Conservation (phyloP, 129 eudicot genomes). For the Escallonia rubra region DNA sequence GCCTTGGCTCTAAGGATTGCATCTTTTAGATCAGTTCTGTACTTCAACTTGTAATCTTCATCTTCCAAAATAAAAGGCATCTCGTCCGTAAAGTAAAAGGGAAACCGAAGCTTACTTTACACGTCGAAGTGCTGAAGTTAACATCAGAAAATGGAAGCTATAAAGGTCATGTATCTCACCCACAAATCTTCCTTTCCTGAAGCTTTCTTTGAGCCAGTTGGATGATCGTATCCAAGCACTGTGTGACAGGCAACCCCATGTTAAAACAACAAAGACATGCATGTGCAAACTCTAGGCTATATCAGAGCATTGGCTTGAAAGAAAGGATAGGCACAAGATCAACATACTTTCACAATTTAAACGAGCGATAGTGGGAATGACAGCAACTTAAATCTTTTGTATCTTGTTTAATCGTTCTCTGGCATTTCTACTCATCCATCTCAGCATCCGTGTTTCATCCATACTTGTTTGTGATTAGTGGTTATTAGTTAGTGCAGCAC, state of each 20-base stretch:
- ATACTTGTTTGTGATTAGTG: too few relatives aligned
- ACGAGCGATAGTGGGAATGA: too few relatives aligned
- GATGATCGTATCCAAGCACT: slow-evolving; percentile 90
- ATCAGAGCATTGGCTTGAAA: background rate
- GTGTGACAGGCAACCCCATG: slow-evolving; percentile 12
- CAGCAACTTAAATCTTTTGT: too few relatives aligned
- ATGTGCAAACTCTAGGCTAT: background rate
- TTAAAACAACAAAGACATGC: background rate
- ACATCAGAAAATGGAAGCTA: background rate
- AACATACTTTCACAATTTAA: background rate
- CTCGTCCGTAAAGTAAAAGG: slow-evolving; percentile 50
- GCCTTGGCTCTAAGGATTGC: slow-evolving; percentile 59
- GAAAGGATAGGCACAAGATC: background rate
- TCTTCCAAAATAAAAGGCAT: slow-evolving; percentile 60
- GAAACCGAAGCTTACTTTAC: background rate
- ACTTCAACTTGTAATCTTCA: slow-evolving; percentile 57
- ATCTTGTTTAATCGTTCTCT: too few relatives aligned
- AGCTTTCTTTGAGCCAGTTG: slow-evolving; percentile 85
- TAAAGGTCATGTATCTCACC: slow-evolving; percentile 38
- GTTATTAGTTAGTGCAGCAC: too few relatives aligned
- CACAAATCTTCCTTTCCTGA: slow-evolving; percentile 58
- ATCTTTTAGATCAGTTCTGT: slow-evolving; percentile 45
- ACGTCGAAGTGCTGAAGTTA: background rate
- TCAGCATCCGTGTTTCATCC: too few relatives aligned
- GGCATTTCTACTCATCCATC: too few relatives aligned